Percentiles rank a stretch among this genome's conserved stretches.
These are phyloP conservation scores for Ochromonas danica DNA, from an alignment of 108 stramenopile genomes.

Conservation along the genomic window DNA sequence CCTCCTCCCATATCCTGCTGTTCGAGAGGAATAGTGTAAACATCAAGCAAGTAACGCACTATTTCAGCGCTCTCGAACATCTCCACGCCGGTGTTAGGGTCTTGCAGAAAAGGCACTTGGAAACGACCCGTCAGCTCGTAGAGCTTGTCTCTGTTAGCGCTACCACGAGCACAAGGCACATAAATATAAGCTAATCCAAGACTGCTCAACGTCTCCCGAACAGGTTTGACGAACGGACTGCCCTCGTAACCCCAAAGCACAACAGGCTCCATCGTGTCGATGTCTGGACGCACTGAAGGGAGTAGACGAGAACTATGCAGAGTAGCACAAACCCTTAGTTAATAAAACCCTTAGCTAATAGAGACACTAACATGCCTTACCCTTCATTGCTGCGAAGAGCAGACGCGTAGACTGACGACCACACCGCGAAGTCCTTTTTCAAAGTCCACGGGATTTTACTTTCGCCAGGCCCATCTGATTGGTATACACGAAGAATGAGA, in stretches of 20 bases:
- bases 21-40: slow-evolving; percentile 70
- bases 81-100: slow-evolving; percentile 78
- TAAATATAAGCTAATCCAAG: slow-evolving; percentile 73
- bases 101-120: slow-evolving; percentile 77
- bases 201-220: slow-evolving; percentile 68
- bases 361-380: background rate
- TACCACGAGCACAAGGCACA: slow-evolving; percentile 73
- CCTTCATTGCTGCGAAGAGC: slow-evolving; percentile 61
- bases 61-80: slow-evolving; percentile 77
- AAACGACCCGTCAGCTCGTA: slow-evolving; percentile 70
- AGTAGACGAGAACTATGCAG: slow-evolving; percentile 41
- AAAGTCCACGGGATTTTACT: slow-evolving; percentile 9
- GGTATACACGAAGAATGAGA: no score
- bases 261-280: slow-evolving; percentile 66
- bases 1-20: no score
- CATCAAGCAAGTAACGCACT: slow-evolving; percentile 72
- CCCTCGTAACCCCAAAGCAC: slow-evolving; percentile 81
- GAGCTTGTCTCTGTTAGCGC: slow-evolving; percentile 70
- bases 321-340: background rate
- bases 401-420: slow-evolving; percentile 59
- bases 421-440: slow-evolving; percentile 53
- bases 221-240: slow-evolving; percentile 71
- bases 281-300: slow-evolving; percentile 66
- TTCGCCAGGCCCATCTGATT: slow-evolving; percentile 64
- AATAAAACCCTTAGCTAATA: background rate